These are phyloP conservation scores for Linaria vulgaris DNA, from an alignment of 257 asterid genomes.

Conservation along the genomic window DNA sequence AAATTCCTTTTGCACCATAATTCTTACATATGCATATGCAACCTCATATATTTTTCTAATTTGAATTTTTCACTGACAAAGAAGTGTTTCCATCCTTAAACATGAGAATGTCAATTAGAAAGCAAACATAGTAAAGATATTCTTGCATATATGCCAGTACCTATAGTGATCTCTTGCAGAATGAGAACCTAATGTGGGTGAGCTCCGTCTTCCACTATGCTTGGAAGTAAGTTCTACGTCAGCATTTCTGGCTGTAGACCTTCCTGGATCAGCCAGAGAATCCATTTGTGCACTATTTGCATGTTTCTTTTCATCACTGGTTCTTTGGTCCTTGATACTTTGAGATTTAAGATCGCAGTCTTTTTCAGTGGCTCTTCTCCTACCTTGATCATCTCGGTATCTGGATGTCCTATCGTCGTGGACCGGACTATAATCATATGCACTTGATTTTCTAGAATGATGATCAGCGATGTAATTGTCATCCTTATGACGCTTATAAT, in stretches of 20 bases:
- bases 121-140: too few relatives aligned
- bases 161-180: constrained; percentile 70
- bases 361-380: constrained; percentile 66
- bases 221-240: constrained; percentile 55
- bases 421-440: constrained; percentile 61
- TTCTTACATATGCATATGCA: too few relatives aligned
- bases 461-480: constrained; percentile 56
- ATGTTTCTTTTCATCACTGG: constrained; percentile 65
- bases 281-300: constrained; percentile 48
- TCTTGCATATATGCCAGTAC: constrained; percentile 29
- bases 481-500: constrained; percentile 58
- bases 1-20: too few relatives aligned
- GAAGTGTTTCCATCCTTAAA: too few relatives aligned
- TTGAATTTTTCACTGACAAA: too few relatives aligned
- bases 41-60: too few relatives aligned
- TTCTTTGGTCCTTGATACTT: constrained; percentile 55
- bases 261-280: constrained; percentile 53
- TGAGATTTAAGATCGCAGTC: constrained; percentile 68
- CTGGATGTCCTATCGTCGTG: constrained; percentile 64
- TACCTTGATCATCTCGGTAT: constrained; percentile 69
- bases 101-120: too few relatives aligned
- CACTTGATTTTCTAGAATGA: constrained; percentile 58
- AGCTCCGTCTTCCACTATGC: constrained; percentile 62
- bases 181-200: constrained; percentile 75
- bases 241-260: constrained; percentile 66